These are phyloP conservation scores for Stygiomarasmius scandens DNA, from an alignment of 1,284 basidiomycete species.

Conservation along the genomic window DNA sequence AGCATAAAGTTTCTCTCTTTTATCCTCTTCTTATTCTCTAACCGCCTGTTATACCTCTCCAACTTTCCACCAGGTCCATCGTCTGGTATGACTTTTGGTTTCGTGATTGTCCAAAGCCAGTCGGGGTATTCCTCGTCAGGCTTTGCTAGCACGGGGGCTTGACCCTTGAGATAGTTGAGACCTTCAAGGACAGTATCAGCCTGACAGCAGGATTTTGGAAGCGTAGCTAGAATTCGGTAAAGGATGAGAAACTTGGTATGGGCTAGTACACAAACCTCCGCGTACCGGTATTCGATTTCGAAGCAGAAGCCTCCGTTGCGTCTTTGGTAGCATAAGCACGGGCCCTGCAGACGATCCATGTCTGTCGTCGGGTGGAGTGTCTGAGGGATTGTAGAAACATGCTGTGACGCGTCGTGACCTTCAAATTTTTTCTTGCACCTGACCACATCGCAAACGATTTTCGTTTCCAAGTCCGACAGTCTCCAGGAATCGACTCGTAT, in stretches of 20 bases:
- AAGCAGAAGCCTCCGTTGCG: background rate
- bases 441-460: background rate
- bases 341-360: background rate
- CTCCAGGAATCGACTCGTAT: too few species aligned
- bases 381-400: background rate
- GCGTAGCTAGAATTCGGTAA: background rate
- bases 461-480: too few species aligned
- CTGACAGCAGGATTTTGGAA: slow-evolving; percentile 56
- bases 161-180: slow-evolving; percentile 82
- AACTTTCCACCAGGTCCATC: slow-evolving; percentile 73
- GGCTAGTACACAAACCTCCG: background rate
- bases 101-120: slow-evolving; percentile 86
- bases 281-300: background rate
- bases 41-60: slow-evolving; percentile 62
- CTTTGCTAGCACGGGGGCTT: slow-evolving; percentile 77
- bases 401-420: background rate
- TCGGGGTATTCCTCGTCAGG: slow-evolving; percentile 86
- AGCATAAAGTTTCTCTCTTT: slow-evolving; percentile 80
- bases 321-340: slow-evolving; percentile 1
- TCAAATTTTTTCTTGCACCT: background rate
- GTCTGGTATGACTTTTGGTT: slow-evolving; percentile 58
- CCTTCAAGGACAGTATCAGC: slow-evolving; percentile 77
- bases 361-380: background rate
- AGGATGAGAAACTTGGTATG: background rate
- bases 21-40: slow-evolving; percentile 65